phyloP scores from a whole-genome alignment of 352 stramenopile species.

The Phytopythium sindhum region DNA sequence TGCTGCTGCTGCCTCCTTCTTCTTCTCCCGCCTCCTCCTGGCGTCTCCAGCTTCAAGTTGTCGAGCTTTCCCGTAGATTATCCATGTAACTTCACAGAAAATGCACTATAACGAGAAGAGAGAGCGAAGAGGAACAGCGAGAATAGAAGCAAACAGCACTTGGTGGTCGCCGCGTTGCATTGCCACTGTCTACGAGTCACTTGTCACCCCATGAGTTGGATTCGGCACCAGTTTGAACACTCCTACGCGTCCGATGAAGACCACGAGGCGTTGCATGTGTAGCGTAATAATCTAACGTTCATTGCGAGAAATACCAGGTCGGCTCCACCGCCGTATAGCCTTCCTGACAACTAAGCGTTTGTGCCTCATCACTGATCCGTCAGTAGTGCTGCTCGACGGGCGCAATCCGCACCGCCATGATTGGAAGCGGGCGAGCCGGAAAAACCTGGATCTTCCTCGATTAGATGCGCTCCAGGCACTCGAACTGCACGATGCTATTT shows the following conservation, averaged over 20 bases:
- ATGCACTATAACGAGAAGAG: slow-evolving; percentile 5
- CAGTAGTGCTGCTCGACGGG: background rate
- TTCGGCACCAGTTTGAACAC: no score
- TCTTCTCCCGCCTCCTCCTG: background rate
- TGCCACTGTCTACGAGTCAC: background rate
- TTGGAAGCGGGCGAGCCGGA: background rate
- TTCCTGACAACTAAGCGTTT: background rate
- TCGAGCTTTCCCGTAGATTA: slow-evolving; percentile 11
- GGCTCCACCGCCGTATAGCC: background rate
- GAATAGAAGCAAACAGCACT: slow-evolving; percentile 3
- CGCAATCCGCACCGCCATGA: background rate
- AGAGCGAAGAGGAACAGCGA: no score
- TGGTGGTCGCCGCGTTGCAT: slow-evolving; percentile 4
- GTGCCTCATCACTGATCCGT: background rate
- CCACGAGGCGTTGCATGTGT: background rate
- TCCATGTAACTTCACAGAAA: slow-evolving; percentile 7
- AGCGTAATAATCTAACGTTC: slow-evolving; percentile 9
- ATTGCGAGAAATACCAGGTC: background rate
- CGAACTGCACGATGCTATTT: slow-evolving; percentile 90
- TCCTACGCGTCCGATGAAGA: background rate
- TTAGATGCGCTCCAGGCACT: slow-evolving; percentile 84
- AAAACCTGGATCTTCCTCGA: background rate
- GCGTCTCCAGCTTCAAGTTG: slow-evolving; percentile 2
- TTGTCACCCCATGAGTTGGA: no score
- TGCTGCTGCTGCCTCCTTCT: background rate